Evolutionary conservation across 2,329 filamentous ascomycete species (phyloP), one percentile per base, ranked within the genome.

Genomic region (Diaporthe citri): DNA sequence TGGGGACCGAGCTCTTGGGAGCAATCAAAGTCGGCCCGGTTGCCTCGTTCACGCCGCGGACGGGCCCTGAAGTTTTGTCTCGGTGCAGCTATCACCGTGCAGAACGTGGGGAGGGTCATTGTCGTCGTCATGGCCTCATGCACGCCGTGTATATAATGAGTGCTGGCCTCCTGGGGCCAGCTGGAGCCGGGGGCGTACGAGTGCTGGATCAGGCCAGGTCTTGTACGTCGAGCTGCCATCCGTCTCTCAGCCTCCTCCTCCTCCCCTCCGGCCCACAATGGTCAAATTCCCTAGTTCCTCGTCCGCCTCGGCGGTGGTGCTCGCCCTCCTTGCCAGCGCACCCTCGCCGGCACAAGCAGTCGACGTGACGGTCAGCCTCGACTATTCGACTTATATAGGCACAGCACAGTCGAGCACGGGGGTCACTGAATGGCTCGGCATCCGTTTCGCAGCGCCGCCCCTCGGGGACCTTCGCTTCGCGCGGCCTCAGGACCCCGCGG

Each of bases 371-470:
- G 75, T 76, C 43, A 36, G 25, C 15, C 55, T 76, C 36, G 51
- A 76, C 46, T 76, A 76, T 48, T 76, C 75, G 43, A 76, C 75
- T 36, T 76, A 76, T 51, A 59, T 74, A 13, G 75, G 75, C 69
- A 75, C 75, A 13, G 75, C 55, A 39, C 72, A 74, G 28, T n/a
- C 56, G 10, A 69, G 46, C 31, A 76, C 72, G 8, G 72, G 75
- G 34, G 69, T 76, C 31, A 74, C 75, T 3, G 52, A 76, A 48
- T 76, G 75, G 93, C 87, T 94, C 8, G 93, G 93, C 1, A 90
- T 96, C 76, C 90, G 93, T 59, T 96, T 90, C 84, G 94, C 93
- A 4, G 92, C 92, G 5, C 87, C 93, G 20, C 93, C 93, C 0
- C 74, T 93, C 1, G 92, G 91, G 1, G 79, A 88, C 9, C 81